A percentile compares a stretch with the other conserved stretches of the same genome.
Evolutionary conservation across 176 grass and related monocot genomes (phyloP).

Genomic region (Oryza brachyantha): DNA sequence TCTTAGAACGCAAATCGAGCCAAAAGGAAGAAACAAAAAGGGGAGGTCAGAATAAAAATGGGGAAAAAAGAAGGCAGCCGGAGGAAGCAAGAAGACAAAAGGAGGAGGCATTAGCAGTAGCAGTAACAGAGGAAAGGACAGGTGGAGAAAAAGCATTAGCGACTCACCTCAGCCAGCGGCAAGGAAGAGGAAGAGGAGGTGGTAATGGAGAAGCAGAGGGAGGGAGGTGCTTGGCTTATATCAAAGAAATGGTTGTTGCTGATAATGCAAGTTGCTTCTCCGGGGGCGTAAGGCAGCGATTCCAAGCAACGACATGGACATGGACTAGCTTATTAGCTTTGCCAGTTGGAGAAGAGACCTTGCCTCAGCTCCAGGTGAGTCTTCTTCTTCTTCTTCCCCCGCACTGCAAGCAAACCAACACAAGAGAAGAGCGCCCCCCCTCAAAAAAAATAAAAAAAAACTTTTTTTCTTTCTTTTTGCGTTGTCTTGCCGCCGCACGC

Average conservation of each 20-base stretch:
- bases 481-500: not conserved
- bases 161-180: not conserved
- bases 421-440: no score
- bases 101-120: not conserved
- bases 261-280: slow-evolving; percentile 20
- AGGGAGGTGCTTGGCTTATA: not conserved
- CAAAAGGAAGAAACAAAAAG: not conserved
- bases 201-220: no score
- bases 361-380: not conserved
- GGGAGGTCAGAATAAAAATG: not conserved
- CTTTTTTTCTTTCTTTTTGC: not conserved
- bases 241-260: not conserved
- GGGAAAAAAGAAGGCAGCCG: not conserved
- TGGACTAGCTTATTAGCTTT: not conserved
- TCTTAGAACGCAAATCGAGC: not conserved
- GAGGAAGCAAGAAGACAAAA: no score
- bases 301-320: slow-evolving; percentile 14
- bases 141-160: not conserved
- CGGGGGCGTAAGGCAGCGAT: slow-evolving; percentile 25
- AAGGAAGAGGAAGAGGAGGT: not conserved
- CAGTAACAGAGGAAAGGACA: no score
- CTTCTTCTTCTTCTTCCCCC: not conserved
- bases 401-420: slow-evolving; percentile 7
- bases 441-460: not conserved
- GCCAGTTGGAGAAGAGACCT: not conserved